phyloP scores from a whole-genome alignment of 2,329 filamentous ascomycete species.

The Phialophora verrucosa region DNA sequence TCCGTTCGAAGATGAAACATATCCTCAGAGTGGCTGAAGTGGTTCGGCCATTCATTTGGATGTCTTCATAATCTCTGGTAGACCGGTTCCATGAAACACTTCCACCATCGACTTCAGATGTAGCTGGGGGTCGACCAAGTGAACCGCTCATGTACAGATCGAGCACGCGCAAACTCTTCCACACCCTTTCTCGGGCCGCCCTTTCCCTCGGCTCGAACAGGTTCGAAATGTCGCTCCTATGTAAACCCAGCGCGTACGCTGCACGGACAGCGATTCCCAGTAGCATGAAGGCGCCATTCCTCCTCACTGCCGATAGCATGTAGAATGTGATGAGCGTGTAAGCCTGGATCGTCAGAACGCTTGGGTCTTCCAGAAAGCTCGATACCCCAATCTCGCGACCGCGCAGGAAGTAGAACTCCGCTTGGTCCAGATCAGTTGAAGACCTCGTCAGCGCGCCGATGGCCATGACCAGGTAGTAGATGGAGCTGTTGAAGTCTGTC shows the following conservation, averaged over 20 bases:
- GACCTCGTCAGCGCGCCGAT: conserved; percentile 50
- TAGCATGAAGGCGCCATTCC: conserved; percentile 60
- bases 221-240: conserved; percentile 59
- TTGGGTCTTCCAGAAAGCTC: conserved; percentile 57
- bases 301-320: conserved; percentile 58
- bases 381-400: conserved; percentile 54
- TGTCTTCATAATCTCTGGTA: conserved; percentile 44
- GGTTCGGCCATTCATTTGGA: conserved; percentile 47
- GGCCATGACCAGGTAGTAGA: conserved; percentile 59
- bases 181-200: conserved; percentile 55
- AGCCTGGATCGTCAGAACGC: conserved; percentile 58
- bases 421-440: conserved; percentile 48
- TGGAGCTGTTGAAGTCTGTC: conserved; percentile 52
- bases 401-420: conserved; percentile 56
- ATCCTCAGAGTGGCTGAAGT: conserved; percentile 56
- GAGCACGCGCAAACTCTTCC: conserved; percentile 60
- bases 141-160: conserved; percentile 59
- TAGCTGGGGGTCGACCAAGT: conserved; percentile 59
- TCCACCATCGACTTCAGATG: conserved; percentile 55
- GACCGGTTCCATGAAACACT: conserved; percentile 39
- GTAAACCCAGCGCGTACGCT: conserved; percentile 59
- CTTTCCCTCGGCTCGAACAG: conserved; percentile 53
- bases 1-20: conserved; percentile 51
- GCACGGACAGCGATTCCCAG: conserved; percentile 59
- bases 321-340: conserved; percentile 59